These are phyloP conservation scores for Cydonia oblonga DNA, from an alignment of 331 rosid species.

Conservation along the genomic window DNA sequence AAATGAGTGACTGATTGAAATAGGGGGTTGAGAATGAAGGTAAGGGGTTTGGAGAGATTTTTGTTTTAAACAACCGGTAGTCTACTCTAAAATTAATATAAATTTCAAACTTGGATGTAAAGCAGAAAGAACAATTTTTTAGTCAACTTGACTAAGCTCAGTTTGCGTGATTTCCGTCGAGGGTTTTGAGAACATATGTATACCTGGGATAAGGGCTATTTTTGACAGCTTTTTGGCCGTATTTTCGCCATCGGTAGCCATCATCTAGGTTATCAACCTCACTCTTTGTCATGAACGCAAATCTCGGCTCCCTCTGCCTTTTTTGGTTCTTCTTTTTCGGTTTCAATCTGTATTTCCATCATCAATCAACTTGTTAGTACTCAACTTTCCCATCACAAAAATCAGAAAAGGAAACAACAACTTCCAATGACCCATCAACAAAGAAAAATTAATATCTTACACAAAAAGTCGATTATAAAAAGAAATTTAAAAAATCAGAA, in stretches of 20 bases:
- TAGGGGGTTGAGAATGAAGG: not conserved
- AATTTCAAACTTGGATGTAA: not conserved
- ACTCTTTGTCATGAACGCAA: constrained; percentile 87
- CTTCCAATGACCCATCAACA: not conserved
- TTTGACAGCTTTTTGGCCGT: constrained; percentile 93
- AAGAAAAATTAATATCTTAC: not conserved
- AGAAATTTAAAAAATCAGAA: not conserved
- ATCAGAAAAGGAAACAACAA: constrained; percentile 4
- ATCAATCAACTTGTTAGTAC: not conserved
- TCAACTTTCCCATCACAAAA: not conserved
- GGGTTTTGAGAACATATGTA: not conserved
- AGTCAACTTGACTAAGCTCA: not conserved
- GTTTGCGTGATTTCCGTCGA: not conserved
- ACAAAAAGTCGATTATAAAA: not conserved
- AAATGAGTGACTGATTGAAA: not conserved
- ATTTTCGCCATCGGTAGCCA: constrained; percentile 90
- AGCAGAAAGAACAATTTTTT: not conserved
- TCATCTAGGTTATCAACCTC: constrained; percentile 89
- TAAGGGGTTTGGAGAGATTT: not conserved
- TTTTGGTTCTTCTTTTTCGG: constrained; percentile 66
- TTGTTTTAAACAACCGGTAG: not conserved
- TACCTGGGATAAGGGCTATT: constrained; percentile 93
- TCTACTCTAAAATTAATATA: not conserved
- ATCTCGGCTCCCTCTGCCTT: constrained; percentile 57
- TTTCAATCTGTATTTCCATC: constrained; percentile 36